These are phyloP conservation scores for Hanseniaspora vineae DNA, from an alignment of 805 yeast genomes.

Conservation along the genomic window DNA sequence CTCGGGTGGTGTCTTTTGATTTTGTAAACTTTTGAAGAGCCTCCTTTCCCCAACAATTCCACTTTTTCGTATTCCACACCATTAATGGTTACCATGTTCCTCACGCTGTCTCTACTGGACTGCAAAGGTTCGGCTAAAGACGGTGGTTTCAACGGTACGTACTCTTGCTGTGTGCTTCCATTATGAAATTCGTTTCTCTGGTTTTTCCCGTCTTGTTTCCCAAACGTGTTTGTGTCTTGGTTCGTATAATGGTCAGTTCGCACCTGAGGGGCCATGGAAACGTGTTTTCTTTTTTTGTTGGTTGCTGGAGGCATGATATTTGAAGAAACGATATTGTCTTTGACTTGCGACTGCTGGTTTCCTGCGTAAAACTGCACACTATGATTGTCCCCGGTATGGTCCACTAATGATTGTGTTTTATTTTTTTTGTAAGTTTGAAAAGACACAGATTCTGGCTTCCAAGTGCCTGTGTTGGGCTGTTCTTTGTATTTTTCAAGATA, in stretches of 20 bases:
- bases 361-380: no score
- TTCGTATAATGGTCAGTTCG: neutral
- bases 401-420: no score
- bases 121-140: neutral
- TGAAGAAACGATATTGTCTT: neutral
- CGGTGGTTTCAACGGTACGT: neutral
- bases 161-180: conserved; percentile 10
- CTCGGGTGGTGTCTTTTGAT: conserved; percentile 33
- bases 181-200: no score
- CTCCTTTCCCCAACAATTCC: conserved; percentile 81
- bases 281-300: neutral
- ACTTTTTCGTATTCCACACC: conserved; percentile 55
- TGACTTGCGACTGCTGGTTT: neutral
- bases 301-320: neutral
- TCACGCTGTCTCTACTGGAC: conserved; percentile 11
- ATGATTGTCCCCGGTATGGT: no score
- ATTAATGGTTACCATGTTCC: conserved; percentile 29
- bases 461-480: conserved; percentile 6
- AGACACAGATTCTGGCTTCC: no score
- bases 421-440: no score
- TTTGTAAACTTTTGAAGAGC: conserved; percentile 81
- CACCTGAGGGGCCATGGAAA: neutral
- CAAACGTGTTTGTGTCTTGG: neutral
- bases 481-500: conserved; percentile 27
- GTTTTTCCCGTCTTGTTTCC: no score